These are phyloP conservation scores for Medicago lupulina DNA, from an alignment of 306 rosid species.

Conservation along the genomic window DNA sequence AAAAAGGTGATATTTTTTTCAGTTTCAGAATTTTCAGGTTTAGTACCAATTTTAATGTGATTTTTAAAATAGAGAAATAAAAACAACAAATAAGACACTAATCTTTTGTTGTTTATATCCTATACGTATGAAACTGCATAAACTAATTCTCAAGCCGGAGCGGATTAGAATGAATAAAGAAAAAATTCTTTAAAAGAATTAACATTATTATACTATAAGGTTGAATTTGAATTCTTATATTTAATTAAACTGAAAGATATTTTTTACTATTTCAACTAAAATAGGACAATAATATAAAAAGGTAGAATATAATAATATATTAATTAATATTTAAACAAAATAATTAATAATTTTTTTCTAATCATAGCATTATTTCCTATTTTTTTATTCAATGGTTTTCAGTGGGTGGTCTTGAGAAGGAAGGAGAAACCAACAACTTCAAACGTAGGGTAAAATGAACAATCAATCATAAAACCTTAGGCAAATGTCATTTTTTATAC, in stretches of 20 bases:
- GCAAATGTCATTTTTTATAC: slow-evolving; percentile 5
- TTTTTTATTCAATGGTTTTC: not conserved
- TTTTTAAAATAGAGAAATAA: slow-evolving; percentile 9
- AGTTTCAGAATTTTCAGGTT: slow-evolving; percentile 44
- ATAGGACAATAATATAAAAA: not conserved
- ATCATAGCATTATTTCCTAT: slow-evolving; percentile 7
- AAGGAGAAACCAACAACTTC: slow-evolving; percentile 55
- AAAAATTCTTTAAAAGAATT: too few relatives aligned
- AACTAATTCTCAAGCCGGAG: too few relatives aligned
- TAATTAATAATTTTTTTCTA: not conserved
- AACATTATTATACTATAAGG: too few relatives aligned
- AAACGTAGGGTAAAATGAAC: slow-evolving; percentile 12
- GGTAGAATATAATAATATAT: slow-evolving; percentile 6
- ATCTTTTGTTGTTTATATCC: too few relatives aligned
- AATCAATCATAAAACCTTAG: not conserved
- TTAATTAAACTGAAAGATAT: too few relatives aligned
- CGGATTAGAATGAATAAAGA: too few relatives aligned
- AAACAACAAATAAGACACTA: slow-evolving; percentile 39
- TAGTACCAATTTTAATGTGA: slow-evolving; percentile 30
- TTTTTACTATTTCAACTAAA: too few relatives aligned
- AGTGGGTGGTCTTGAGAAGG: slow-evolving; percentile 23
- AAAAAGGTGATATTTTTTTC: slow-evolving; percentile 33
- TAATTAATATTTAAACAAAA: not conserved
- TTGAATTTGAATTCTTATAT: too few relatives aligned
- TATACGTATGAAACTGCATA: too few relatives aligned